Conservation (phyloP, 495 filamentous ascomycete species). For the Hypomontagnella submonticulosa region DNA sequence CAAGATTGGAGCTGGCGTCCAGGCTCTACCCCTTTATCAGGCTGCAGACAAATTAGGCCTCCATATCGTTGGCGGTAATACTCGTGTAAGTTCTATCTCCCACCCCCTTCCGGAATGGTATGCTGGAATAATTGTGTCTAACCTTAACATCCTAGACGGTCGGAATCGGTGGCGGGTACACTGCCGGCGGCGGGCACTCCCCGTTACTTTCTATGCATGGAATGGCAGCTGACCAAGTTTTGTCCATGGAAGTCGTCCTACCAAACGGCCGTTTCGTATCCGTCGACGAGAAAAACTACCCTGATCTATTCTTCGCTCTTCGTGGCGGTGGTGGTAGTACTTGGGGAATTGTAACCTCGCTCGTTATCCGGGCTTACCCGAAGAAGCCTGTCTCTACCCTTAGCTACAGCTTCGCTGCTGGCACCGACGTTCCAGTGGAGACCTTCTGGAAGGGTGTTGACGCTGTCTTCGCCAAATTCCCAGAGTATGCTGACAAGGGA, state of each 20-base stretch:
- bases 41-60: slow-evolving; percentile 58
- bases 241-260: slow-evolving; percentile 58
- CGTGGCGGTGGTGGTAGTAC: slow-evolving; percentile 64
- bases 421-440: slow-evolving; percentile 50
- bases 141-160: slow-evolving; percentile 38
- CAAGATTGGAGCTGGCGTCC: slow-evolving; percentile 68
- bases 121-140: slow-evolving; percentile 8
- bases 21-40: slow-evolving; percentile 63
- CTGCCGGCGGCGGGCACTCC: slow-evolving; percentile 56
- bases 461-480: slow-evolving; percentile 58
- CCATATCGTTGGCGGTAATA: slow-evolving; percentile 63
- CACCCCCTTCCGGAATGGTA: neutral
- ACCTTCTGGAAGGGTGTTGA: slow-evolving; percentile 64
- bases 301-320: slow-evolving; percentile 65
- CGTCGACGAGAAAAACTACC: slow-evolving; percentile 55
- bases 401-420: slow-evolving; percentile 41
- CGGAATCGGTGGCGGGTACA: slow-evolving; percentile 55
- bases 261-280: slow-evolving; percentile 56
- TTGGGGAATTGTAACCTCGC: slow-evolving; percentile 64
- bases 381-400: slow-evolving; percentile 56
- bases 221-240: slow-evolving; percentile 60
- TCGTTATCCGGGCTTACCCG: slow-evolving; percentile 59
- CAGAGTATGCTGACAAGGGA: slow-evolving; percentile 56
- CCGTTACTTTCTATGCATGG: slow-evolving; percentile 55
- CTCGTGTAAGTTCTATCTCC: slow-evolving; percentile 34